Base-by-base conservation (phyloP, 2,329 filamentous ascomycete genomes). In the Trichophyton mentagrophytes region DNA sequence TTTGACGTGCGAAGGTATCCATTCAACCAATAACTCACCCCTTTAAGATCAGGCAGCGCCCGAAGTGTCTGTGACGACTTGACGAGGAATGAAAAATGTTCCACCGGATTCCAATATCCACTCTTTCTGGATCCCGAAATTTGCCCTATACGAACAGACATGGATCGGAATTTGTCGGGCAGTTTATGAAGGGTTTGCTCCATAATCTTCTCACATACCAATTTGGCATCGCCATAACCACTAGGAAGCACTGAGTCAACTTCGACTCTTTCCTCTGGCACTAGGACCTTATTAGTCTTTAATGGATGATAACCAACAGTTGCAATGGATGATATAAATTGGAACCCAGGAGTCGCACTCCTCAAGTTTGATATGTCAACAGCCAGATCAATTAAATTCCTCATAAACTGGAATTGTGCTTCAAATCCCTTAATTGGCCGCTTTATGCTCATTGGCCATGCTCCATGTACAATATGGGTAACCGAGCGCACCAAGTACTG, bases 391-490 rank as follows among this genome's bases (percentile, higher is more conserved):
- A 80, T 72, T 3, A 85, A 68, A 63, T 79, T 77, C 4, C 78
- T 75, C 58, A 83, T 75, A 2, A 78, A 76, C 2, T 75, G 71
- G 46, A 83, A 75, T 63, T 82, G 77, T 0, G 76, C 72, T 65
- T 79, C 77, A 60, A 83, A 83, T 0, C 75, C 79, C 25, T 74
- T 70, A 5, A 82, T 62, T 0, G 75, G 69, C 17, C 81, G 74
- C 66, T 79, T 81, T 66, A 78, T 80, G 67, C 81, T 80, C 69
- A 83, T 81, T 0, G 74, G 76, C 78, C 78, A 82, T 0, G 80
- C 79, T 64, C 80, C 82, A 69, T 83, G 81, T 20, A 80, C 61
- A 46, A 83, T 75, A 61, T 81, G 76, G 0, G 80, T 82, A 7
- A 77, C 77, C 1, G 59, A 65, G 0, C 64, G n/a, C 0, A 69